Evolutionary conservation across 2,329 filamentous ascomycete species (phyloP), one percentile per base, ranked within the genome.

Genomic region (Ophiostoma triangulosporum): DNA sequence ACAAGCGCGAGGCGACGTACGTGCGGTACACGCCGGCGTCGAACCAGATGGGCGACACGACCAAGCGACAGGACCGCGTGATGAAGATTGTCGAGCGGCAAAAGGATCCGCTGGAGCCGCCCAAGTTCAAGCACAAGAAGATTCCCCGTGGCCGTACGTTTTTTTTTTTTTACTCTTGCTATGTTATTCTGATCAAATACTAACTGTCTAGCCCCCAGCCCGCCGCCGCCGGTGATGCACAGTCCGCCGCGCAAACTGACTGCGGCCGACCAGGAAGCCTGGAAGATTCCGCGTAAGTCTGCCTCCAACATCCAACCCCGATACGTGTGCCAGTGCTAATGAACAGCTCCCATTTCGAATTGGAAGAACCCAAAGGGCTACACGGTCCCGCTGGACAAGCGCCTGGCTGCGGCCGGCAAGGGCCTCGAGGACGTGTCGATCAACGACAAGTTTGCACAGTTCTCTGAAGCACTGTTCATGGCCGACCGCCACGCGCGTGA

Each of bases 281-380:
- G 93, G 93, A 89, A 84, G 64, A 96, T 81, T 38, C 77, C 76
- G 0, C 90, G 62, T 64, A 56, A 57, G 61, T 60, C 4, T 32
- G 15, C 27, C 12, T n/a, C 20, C 14, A 7, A 14, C 14, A 2
- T n/a, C 14, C 24, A n/a, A 3, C 6, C 6, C 7, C 14, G 20
- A 17, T 38, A 7, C 17, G n/a, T n/a, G n/a, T n/a, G n/a, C 8
- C 35, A 20, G 6, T 26, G 15, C 5, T 52, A 26, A 54, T 57
- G 40, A 31, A 89, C 49, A 60, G 58, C 91, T 2, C 87, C 91
- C 0, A 84, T 98, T 2, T 95, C 88, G 20, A 97, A 97, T 68
- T 98, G 93, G 93, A 98, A 98, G 78, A 98, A 98, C 67, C 88
- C 91, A 1, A 97, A 97, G 72, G 93, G 93, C 62, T 98, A 95